phyloP scores from a whole-genome alignment of 2,329 filamentous ascomycete genomes.

The Fusarium sp. region DNA sequence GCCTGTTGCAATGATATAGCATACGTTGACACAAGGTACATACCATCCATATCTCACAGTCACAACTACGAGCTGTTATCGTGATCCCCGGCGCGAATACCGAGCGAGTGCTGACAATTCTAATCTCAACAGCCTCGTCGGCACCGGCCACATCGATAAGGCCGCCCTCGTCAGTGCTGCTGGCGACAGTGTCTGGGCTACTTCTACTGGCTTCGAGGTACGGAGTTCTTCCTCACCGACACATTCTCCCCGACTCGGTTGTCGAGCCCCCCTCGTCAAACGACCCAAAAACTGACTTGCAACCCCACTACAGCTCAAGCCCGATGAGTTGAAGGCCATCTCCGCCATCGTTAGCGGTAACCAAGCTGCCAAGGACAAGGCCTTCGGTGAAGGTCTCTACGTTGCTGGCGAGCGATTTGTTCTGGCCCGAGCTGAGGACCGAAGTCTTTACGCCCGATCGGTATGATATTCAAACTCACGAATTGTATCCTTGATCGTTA shows the following conservation, averaged over 20 bases:
- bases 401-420: constrained; percentile 84
- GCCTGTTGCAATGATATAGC: constrained; percentile 52
- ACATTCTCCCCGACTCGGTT: constrained; percentile 5
- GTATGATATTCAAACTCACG: constrained; percentile 61
- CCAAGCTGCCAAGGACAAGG: constrained; percentile 69
- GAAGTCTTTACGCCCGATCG: constrained; percentile 87
- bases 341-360: constrained; percentile 64
- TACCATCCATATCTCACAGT: constrained; percentile 9
- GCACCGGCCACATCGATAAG: constrained; percentile 83
- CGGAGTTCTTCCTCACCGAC: constrained; percentile 43
- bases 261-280: constrained; percentile 9
- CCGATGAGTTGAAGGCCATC: constrained; percentile 71
- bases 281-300: constrained; percentile 22
- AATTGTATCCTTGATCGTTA: not conserved
- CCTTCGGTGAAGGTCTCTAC: constrained; percentile 80
- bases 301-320: constrained; percentile 50
- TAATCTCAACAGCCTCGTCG: constrained; percentile 75
- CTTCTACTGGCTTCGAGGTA: constrained; percentile 79
- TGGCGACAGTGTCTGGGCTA: constrained; percentile 85
- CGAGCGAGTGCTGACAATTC: constrained; percentile 43
- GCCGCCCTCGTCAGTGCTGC: constrained; percentile 85
- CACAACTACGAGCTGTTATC: constrained; percentile 4
- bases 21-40: constrained; percentile 67
- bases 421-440: constrained; percentile 79
- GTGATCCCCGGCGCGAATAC: constrained; percentile 20